Evolutionary conservation across 495 filamentous ascomycete genomes (phyloP).

Genomic region (Aspergillus carlsbadensis): DNA sequence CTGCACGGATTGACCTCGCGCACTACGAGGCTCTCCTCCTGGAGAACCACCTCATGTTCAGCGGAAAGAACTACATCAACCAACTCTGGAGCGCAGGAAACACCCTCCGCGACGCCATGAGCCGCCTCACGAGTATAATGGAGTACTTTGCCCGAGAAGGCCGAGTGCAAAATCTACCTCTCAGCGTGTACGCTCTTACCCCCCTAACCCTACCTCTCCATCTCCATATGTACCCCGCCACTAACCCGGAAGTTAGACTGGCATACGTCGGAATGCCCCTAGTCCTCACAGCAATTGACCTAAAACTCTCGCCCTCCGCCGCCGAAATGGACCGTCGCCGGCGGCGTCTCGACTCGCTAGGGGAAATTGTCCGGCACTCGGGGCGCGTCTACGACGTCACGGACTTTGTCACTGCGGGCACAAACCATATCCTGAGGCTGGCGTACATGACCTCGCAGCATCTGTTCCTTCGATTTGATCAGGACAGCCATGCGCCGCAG

Average conservation of each 20-base stretch:
- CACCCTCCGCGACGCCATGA: slow-evolving; percentile 24
- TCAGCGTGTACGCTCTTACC: slow-evolving; percentile 28
- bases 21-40: slow-evolving; percentile 28
- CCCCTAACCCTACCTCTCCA: background rate
- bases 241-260: slow-evolving; percentile 13
- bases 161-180: slow-evolving; percentile 24
- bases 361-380: slow-evolving; percentile 32
- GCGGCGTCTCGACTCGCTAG: slow-evolving; percentile 25
- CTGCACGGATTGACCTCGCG: slow-evolving; percentile 28
- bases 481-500: background rate
- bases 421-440: slow-evolving; percentile 33
- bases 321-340: slow-evolving; percentile 21
- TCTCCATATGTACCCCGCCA: background rate
- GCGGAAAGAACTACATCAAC: slow-evolving; percentile 15
- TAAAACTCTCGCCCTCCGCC: slow-evolving; percentile 31
- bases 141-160: slow-evolving; percentile 32
- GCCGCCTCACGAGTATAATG: slow-evolving; percentile 24
- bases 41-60: slow-evolving; percentile 23
- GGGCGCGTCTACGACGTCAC: slow-evolving; percentile 34
- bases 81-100: slow-evolving; percentile 17
- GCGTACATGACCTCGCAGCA: slow-evolving; percentile 32
- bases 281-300: slow-evolving; percentile 33
- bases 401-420: slow-evolving; percentile 29
- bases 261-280: slow-evolving; percentile 37
- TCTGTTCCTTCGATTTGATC: slow-evolving; percentile 23